Base-by-base conservation (phyloP, 169 alveolate species). In the Eimeria maxima region DNA sequence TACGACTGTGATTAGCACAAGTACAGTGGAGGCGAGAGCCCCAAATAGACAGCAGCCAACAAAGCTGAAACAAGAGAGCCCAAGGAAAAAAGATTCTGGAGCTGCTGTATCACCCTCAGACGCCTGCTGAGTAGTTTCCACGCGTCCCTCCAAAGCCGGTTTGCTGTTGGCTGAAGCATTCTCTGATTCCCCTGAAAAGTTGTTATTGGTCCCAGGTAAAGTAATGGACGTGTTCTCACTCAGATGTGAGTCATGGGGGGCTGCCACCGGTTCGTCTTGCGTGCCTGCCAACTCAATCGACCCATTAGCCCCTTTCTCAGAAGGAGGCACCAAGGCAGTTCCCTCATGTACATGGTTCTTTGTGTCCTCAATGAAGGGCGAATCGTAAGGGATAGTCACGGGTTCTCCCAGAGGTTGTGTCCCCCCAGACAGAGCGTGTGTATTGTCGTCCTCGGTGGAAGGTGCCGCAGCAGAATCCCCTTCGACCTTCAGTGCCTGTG, bases 1-100 rank as follows among this genome's bases (percentile, higher is more conserved):
- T 29, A 87, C 94, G 47, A 87, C 94, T 50, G 94, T 14, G 2
- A 87, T 71, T 50, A 87, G 83, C 84, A 87, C 94, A n/a, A 87
- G 83, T 13, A 74, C 74, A 0, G 94, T 42, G 22, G 83, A 87
- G 47, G 94, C 80, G 10, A 87, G 74, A 27, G 84, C 94, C 16
- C 94, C 94, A 74, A 55, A 63, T 60, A 87, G n/a, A 38, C 94
- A 87, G 16, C 94, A 87, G 53, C n/a, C 80, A 47, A 60, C 81
- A 87, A 87, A 87, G 47, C 69, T 87, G 44, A 45, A 55, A 47
- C 38, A 65, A n/a, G 81, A 63, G 13, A 87, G 94, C 63, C 94
- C 94, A 60, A 87, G 71, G 53, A 65, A 29, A 50, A 60, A 65
- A 22, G 44, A n/a, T 45, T 78, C 88, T 45, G 88, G 4, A 13